Base-by-base conservation (phyloP, 306 rosid species). In the Pachyrhizus erosus region DNA sequence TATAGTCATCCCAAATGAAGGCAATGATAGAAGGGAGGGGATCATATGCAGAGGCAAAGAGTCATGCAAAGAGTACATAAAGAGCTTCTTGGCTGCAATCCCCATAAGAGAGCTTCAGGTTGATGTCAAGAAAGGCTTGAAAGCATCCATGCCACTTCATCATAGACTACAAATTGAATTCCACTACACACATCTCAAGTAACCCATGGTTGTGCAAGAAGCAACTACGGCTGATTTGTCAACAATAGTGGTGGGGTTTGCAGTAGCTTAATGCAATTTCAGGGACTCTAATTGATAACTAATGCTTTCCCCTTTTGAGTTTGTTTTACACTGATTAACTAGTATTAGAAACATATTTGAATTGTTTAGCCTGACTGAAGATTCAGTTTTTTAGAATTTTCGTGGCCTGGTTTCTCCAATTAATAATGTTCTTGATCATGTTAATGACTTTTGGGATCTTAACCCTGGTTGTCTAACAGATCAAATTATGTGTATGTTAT, bases 71-170 rank as follows among this genome's bases (percentile, higher is more conserved):
- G 93, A 90, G 86, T 92, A 88, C 79, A 92, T 92, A 26, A 92
- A 92, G 87, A 89, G 87, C 90, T 92, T 92, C 84, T 81, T 92
- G 89, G 97, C 97, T 73, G 92, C 97, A 21, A 92, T 92, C 67
- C 94, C 93, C 23, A 76, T 92, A 51, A 85, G 93, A 78, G 97
- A 90, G 68, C 45, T 92, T 76, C 93, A 90, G 75, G 88, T 82
- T 24, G 97, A 92, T 82, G 85, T 88, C 64, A 92, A 88, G 84
- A 90, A 89, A 78, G 97, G 97, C 71, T 78, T 92, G 81, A 86
- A 85, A 87, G 71, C 91, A 11, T 83, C 94, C 24, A 85, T 86
- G 23, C 94, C 93, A 20, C 82, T 90, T 80, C 94, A 89, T 84
- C 94, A 86, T n/a, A 82, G 92, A 12, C 69, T 92, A 62, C 97